phyloP scores from a whole-genome alignment of 805 yeast species.

The Danielozyma ontarioensis region DNA sequence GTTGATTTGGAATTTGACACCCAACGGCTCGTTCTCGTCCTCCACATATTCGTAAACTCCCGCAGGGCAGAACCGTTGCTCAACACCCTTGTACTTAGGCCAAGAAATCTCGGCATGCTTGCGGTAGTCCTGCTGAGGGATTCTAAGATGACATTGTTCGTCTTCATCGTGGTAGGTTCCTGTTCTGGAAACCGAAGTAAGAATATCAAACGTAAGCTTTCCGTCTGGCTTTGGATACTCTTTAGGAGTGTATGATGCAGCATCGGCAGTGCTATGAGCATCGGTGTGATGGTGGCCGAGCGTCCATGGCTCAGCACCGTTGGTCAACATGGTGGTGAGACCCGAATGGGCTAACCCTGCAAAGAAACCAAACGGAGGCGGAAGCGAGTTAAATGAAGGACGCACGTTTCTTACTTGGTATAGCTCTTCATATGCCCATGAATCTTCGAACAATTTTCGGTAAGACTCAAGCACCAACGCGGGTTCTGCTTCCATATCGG shows the following conservation, averaged over 20 bases:
- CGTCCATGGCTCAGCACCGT: conserved; percentile 87
- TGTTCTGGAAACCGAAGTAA: conserved; percentile 93
- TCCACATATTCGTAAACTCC: conserved; percentile 94
- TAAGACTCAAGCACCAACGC: conserved; percentile 49
- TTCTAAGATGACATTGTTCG: conserved; percentile 81
- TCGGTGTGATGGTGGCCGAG: conserved; percentile 67
- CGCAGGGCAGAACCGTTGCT: conserved; percentile 93
- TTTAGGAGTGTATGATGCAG: conserved; percentile 62
- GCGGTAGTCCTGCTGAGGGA: conserved; percentile 53
- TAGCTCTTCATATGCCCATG: conserved; percentile 87
- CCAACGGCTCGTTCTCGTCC: conserved; percentile 51
- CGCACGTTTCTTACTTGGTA: conserved; percentile 83
- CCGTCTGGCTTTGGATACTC: conserved; percentile 96
- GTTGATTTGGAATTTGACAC: conserved; percentile 87
- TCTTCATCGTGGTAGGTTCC: conserved; percentile 96
- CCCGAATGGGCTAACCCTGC: conserved; percentile 89
- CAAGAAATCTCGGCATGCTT: conserved; percentile 66
- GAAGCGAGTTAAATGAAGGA: conserved; percentile 70
- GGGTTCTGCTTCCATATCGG: conserved; percentile 36
- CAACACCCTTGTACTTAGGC: conserved; percentile 81
- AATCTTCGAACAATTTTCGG: conserved; percentile 59
- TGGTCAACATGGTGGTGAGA: conserved; percentile 67
- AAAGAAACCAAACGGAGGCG: conserved; percentile 55
- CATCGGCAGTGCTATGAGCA: conserved; percentile 64
- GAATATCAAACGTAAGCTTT: conserved; percentile 81